phyloP scores from a whole-genome alignment of 805 yeast species.

The Yarrowia sp. region DNA sequence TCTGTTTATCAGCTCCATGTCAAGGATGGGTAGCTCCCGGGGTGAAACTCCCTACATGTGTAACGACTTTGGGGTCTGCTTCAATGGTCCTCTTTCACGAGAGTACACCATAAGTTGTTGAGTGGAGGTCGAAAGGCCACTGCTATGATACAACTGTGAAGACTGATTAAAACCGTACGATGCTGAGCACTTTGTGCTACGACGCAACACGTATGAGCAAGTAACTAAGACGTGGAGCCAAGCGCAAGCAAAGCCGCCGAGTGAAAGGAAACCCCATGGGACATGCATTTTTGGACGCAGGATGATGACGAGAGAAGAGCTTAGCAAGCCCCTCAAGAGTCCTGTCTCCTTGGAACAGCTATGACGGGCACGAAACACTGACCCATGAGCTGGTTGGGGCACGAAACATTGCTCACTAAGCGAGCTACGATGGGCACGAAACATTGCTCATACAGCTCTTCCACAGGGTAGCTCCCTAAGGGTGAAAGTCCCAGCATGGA shows the following conservation, averaged over 20 bases:
- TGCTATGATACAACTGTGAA: neutral
- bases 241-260: constrained; percentile 4
- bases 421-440: too few species aligned
- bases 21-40: neutral
- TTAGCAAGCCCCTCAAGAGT: neutral
- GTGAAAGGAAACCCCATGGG: constrained; percentile 1
- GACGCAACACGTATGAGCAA: neutral
- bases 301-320: neutral
- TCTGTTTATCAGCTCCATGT: constrained; percentile 1
- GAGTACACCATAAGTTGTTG: neutral
- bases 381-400: neutral
- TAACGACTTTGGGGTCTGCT: constrained; percentile 5
- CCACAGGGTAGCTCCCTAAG: constrained; percentile 1
- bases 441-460: too few species aligned
- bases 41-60: constrained; percentile 5
- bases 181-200: too few species aligned
- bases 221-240: constrained; percentile 2
- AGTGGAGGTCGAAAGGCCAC: neutral
- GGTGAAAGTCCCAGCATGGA: constrained; percentile 4
- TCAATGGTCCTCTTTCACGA: neutral
- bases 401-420: neutral
- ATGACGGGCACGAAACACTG: constrained; percentile 5
- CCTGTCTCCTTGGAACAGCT: neutral
- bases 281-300: constrained; percentile 1
- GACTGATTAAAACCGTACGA: neutral